Percentiles rank a stretch among this genome's conserved stretches.
Evolutionary conservation across 345 rosid genomes (phyloP).

Genomic region (Eucalyptus sp.): DNA sequence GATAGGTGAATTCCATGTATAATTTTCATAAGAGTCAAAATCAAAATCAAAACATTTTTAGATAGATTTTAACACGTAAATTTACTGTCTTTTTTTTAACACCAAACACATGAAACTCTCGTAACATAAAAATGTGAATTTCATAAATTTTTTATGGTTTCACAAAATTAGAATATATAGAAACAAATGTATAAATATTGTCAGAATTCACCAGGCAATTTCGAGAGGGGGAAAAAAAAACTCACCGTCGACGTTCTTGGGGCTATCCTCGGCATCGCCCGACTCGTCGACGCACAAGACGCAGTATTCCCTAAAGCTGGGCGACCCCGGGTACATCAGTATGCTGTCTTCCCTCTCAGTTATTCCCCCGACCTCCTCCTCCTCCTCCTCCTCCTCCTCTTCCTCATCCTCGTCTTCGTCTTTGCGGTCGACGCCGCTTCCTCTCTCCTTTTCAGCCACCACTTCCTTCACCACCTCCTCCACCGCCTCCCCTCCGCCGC

Average conservation of each 20-base stretch:
- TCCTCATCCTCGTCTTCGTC: background rate
- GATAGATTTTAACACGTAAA: too few relatives aligned
- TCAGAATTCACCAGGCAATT: background rate
- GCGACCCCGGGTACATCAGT: conserved; percentile 8
- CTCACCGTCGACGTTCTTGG: background rate
- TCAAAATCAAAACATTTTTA: background rate
- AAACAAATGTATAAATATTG: background rate
- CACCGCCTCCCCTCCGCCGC: background rate
- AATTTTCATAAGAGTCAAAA: background rate
- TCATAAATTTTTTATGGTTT: background rate
- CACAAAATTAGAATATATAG: background rate
- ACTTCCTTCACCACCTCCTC: background rate
- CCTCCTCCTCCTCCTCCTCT: background rate
- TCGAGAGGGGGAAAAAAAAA: background rate
- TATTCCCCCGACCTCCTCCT: background rate
- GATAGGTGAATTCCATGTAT: fast-evolving
- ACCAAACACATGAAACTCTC: background rate
- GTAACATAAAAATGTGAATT: background rate
- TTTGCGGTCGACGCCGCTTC: background rate
- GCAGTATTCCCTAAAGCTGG: conserved; percentile 36
- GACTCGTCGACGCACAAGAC: background rate
- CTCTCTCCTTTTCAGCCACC: background rate
- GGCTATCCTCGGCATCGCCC: background rate
- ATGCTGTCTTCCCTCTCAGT: background rate
- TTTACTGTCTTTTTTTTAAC: too few relatives aligned